Evolutionary conservation across 2,329 filamentous ascomycete genomes (phyloP).

Genomic region (Claviceps maximensis): DNA sequence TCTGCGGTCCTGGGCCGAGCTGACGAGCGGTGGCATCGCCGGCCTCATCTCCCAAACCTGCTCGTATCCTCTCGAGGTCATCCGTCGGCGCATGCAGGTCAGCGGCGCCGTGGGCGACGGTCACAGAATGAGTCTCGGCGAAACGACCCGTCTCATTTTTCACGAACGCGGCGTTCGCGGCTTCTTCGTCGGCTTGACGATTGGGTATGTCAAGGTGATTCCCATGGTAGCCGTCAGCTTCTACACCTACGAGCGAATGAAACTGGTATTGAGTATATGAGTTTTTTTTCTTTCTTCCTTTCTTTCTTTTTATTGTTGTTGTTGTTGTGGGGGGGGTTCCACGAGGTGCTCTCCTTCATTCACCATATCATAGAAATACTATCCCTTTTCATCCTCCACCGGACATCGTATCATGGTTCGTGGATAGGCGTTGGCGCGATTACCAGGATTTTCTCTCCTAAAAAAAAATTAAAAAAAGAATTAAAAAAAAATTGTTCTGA

Average conservation of each 20-base stretch:
- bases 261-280: conserved; percentile 52
- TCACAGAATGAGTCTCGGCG: conserved; percentile 59
- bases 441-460: too few species aligned
- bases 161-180: conserved; percentile 63
- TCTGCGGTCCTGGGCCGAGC: conserved; percentile 74
- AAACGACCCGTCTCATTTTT: conserved; percentile 66
- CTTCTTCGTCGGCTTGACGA: conserved; percentile 85
- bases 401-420: background rate
- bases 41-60: conserved; percentile 83
- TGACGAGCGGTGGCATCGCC: conserved; percentile 71
- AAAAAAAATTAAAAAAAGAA: too few species aligned
- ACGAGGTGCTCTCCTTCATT: too few species aligned
- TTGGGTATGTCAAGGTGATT: conserved; percentile 89
- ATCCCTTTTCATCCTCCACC: too few species aligned
- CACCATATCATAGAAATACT: too few species aligned
- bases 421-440: background rate
- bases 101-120: conserved; percentile 89
- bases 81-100: conserved; percentile 89
- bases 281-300: background rate
- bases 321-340: too few species aligned
- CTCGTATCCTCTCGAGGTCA: conserved; percentile 88
- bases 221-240: conserved; percentile 69
- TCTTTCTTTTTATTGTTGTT: background rate
- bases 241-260: conserved; percentile 52
- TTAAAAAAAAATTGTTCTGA: too few species aligned